phyloP scores from a whole-genome alignment of 805 yeast species.

The Starmerella gropengiesseri region DNA sequence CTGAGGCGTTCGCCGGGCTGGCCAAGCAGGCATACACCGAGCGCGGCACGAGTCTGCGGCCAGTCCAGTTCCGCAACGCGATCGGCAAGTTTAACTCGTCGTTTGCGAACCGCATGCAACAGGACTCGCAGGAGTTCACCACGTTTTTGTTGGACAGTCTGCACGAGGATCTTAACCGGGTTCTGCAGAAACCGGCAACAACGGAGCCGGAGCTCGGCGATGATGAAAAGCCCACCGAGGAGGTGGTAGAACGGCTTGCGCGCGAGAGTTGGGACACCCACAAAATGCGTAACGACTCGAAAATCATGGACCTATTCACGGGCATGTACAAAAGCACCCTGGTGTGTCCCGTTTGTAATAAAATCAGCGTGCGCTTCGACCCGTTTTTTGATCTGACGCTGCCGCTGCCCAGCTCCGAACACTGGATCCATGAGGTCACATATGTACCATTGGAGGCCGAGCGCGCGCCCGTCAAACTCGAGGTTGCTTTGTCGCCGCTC shows the following conservation, averaged over 20 bases:
- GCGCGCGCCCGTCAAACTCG: conserved; percentile 42
- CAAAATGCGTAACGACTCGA: conserved; percentile 69
- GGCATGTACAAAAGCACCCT: conserved; percentile 86
- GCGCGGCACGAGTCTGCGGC: conserved; percentile 36
- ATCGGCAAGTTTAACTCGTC: conserved; percentile 69
- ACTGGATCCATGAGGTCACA: conserved; percentile 58
- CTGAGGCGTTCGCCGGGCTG: conserved; percentile 59
- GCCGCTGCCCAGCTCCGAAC: conserved; percentile 63
- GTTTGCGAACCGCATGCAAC: conserved; percentile 76
- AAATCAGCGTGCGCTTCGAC: conserved; percentile 79
- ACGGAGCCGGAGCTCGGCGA: conserved; percentile 74
- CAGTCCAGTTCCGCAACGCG: conserved; percentile 65
- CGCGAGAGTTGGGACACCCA: conserved; percentile 71
- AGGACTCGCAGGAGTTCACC: conserved; percentile 86
- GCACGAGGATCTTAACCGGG: conserved; percentile 85
- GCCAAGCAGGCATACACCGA: conserved; percentile 45
- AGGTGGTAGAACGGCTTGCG: conserved; percentile 52
- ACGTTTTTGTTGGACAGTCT: conserved; percentile 79
- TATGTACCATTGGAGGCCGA: conserved; percentile 43
- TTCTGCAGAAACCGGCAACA: conserved; percentile 69
- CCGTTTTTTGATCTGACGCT: conserved; percentile 85
- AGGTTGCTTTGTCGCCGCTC: conserved; percentile 60
- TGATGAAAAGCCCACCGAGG: conserved; percentile 46
- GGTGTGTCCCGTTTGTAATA: conserved; percentile 73
- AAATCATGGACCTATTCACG: conserved; percentile 73